These are phyloP conservation scores for Mycena leptocephala DNA, from an alignment of 768 basidiomycete genomes.

Conservation along the genomic window DNA sequence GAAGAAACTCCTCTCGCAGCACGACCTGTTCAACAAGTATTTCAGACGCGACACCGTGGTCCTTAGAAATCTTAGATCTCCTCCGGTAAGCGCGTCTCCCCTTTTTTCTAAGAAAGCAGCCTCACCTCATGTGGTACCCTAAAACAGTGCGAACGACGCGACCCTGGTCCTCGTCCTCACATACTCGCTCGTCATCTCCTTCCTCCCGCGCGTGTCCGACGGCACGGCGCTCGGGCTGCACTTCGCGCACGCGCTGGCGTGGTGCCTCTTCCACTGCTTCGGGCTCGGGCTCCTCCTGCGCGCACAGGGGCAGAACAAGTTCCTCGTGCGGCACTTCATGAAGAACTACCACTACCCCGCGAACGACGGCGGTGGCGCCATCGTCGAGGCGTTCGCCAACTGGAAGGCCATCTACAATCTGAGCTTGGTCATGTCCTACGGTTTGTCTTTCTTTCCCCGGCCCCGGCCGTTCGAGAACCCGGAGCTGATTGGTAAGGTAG, in stretches of 20 bases:
- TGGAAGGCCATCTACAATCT: constrained; percentile 96
- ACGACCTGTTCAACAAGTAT: constrained; percentile 92
- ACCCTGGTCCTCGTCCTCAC: constrained; percentile 82
- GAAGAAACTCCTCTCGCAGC: constrained; percentile 73
- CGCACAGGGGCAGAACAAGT: constrained; percentile 90
- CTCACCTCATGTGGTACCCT: background rate
- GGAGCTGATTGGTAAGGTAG: constrained; percentile 56
- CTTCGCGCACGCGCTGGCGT: constrained; percentile 86
- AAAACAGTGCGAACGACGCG: constrained; percentile 84
- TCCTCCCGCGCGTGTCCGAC: constrained; percentile 73
- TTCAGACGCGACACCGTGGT: constrained; percentile 92
- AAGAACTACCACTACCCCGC: constrained; percentile 94
- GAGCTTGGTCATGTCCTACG: constrained; percentile 95
- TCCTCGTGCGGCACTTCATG: constrained; percentile 93
- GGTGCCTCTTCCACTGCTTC: constrained; percentile 92
- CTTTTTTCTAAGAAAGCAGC: constrained; percentile 29
- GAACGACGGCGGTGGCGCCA: constrained; percentile 81
- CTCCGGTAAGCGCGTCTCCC: constrained; percentile 73
- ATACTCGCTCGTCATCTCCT: constrained; percentile 74
- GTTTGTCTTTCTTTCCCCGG: constrained; percentile 56
- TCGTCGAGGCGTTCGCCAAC: constrained; percentile 95
- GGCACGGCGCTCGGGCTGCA: constrained; percentile 73
- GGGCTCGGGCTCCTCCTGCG: constrained; percentile 89
- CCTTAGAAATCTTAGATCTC: constrained; percentile 86
- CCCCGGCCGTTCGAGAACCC: background rate